Percentiles rank a stretch among this genome's conserved stretches.
Evolutionary conservation across 495 filamentous ascomycete species (phyloP).

Genomic region (Stereocaulon alpinum): DNA sequence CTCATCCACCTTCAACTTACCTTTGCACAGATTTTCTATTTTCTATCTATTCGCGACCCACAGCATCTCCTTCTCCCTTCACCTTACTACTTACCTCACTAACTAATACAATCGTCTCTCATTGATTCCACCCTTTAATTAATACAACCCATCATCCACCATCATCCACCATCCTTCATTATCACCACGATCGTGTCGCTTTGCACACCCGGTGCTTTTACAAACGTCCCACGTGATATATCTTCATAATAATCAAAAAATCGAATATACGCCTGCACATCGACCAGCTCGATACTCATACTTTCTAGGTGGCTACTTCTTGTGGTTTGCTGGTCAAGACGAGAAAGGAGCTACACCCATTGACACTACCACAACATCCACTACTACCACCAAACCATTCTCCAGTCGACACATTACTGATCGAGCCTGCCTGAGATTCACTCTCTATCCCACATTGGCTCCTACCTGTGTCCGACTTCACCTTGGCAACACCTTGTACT

Average conservation of each 20-base stretch:
- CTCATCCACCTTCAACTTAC: neutral
- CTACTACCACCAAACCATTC: neutral
- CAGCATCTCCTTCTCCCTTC: neutral
- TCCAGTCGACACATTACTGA: neutral
- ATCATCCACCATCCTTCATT: slow-evolving; percentile 1
- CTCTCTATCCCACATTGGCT: neutral
- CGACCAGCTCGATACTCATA: slow-evolving; percentile 1
- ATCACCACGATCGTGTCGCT: slow-evolving; percentile 10
- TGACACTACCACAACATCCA: neutral
- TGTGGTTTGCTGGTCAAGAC: slow-evolving; percentile 15
- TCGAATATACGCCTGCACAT: neutral
- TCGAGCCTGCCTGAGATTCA: slow-evolving; percentile 6
- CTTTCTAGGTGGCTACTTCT: slow-evolving; percentile 10
- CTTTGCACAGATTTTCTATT: neutral
- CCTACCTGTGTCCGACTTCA: slow-evolving; percentile 5
- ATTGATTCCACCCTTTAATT: slow-evolving; percentile 11
- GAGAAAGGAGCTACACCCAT: slow-evolving; percentile 2
- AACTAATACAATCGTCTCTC: slow-evolving; percentile 10
- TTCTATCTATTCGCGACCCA: neutral
- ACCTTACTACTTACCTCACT: neutral
- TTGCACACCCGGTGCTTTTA: neutral
- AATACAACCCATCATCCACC: slow-evolving; percentile 1
- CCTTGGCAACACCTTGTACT: neutral
- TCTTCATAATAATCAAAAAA: neutral
- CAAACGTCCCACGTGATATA: neutral